Conservation (phyloP, 2,329 filamentous ascomycete species). For the Calonectria henricotiae region DNA sequence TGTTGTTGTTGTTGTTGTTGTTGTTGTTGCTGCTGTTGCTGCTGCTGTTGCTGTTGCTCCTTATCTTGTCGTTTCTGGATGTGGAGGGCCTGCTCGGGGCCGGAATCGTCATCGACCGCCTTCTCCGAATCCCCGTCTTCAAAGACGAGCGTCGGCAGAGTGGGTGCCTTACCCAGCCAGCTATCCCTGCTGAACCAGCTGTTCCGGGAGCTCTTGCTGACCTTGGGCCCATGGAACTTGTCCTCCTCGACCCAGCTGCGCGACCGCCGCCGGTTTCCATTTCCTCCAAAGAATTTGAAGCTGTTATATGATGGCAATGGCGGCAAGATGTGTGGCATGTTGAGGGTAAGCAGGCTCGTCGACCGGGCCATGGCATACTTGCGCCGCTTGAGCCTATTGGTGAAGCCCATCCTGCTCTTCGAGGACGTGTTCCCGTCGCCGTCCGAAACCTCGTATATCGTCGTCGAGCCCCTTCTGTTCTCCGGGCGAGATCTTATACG, state of each 20-base stretch:
- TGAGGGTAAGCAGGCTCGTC: slow-evolving; percentile 55
- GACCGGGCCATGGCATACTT: slow-evolving; percentile 50
- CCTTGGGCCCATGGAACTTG: slow-evolving; percentile 65
- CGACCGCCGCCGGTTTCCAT: slow-evolving; percentile 51
- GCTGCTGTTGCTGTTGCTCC: not conserved
- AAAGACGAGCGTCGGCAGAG: slow-evolving; percentile 56
- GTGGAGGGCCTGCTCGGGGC: slow-evolving; percentile 38
- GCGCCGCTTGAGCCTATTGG: slow-evolving; percentile 55
- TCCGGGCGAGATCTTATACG: slow-evolving; percentile 50
- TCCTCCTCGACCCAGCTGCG: slow-evolving; percentile 69
- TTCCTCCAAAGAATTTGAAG: slow-evolving; percentile 50
- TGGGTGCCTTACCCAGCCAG: slow-evolving; percentile 57
- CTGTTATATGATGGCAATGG: slow-evolving; percentile 56
- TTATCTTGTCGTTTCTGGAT: slow-evolving; percentile 44
- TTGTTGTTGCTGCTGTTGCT: not conserved
- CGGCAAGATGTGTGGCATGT: slow-evolving; percentile 54
- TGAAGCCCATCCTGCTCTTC: slow-evolving; percentile 43
- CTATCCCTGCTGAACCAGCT: slow-evolving; percentile 56
- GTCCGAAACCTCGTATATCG: slow-evolving; percentile 54
- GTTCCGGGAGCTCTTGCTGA: slow-evolving; percentile 54
- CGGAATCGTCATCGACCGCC: slow-evolving; percentile 36
- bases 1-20: not conserved
- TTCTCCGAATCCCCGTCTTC: slow-evolving; percentile 49
- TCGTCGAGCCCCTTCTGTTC: slow-evolving; percentile 43
- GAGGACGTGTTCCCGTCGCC: slow-evolving; percentile 28